Evolutionary conservation across 306 rosid species (phyloP).

Genomic region (Dryas octopetala): DNA sequence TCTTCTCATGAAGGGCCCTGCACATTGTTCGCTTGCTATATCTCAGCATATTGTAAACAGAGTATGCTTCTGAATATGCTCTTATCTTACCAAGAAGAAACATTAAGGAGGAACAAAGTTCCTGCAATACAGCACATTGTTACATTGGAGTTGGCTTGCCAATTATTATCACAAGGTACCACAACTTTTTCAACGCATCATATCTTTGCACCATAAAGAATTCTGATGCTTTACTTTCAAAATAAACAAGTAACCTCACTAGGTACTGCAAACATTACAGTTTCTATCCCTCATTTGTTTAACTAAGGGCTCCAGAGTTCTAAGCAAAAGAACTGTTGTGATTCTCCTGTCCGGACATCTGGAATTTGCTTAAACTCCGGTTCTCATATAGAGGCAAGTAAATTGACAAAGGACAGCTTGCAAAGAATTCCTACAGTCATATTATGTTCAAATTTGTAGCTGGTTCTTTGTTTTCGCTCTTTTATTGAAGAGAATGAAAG

Average conservation of each 20-base stretch:
- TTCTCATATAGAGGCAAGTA: background rate
- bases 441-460: background rate
- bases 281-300: too few relatives aligned
- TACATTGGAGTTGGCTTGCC: too few relatives aligned
- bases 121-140: constrained; percentile 43
- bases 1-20: constrained; percentile 60
- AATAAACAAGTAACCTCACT: background rate
- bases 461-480: background rate
- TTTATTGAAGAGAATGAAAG: background rate
- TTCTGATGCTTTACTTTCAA: too few relatives aligned
- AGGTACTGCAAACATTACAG: background rate
- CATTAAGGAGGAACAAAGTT: constrained; percentile 69
- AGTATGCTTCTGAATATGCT: constrained; percentile 78
- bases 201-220: too few relatives aligned
- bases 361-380: too few relatives aligned
- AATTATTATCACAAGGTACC: too few relatives aligned
- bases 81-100: constrained; percentile 63
- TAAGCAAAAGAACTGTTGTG: too few relatives aligned
- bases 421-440: background rate
- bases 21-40: constrained; percentile 74
- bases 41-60: constrained; percentile 74
- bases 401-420: background rate
- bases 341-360: too few relatives aligned
- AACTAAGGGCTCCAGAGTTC: too few relatives aligned
- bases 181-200: too few relatives aligned